These are phyloP conservation scores for Mangifera indica DNA, from an alignment of 345 rosid species.

Conservation along the genomic window DNA sequence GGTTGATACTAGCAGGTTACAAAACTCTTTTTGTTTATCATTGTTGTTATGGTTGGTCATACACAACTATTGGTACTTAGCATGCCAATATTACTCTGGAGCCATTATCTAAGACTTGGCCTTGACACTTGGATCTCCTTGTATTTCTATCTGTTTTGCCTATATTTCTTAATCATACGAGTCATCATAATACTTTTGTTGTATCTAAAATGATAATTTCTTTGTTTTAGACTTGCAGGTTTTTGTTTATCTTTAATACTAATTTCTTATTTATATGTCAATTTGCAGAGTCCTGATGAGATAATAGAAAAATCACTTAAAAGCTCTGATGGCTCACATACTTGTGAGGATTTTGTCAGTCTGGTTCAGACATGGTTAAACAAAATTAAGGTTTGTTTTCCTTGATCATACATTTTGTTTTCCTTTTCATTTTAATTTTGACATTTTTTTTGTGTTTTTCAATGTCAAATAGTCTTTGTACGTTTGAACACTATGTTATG, in stretches of 20 bases:
- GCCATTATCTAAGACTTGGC: conserved; percentile 8
- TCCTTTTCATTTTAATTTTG: neutral
- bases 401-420: conserved; percentile 1
- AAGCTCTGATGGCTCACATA: conserved; percentile 63
- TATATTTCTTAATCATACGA: neutral
- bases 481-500: neutral
- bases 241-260: conserved; percentile 2
- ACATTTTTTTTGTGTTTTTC: neutral
- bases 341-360: conserved; percentile 80
- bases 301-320: conserved; percentile 59
- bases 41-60: neutral
- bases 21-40: neutral
- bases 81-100: neutral
- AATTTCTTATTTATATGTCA: conserved; percentile 19
- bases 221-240: conserved; percentile 1
- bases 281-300: conserved; percentile 81
- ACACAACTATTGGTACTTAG: neutral
- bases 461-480: neutral
- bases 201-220: neutral
- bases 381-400: conserved; percentile 67
- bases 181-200: conserved; percentile 3
- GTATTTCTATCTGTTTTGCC: neutral
- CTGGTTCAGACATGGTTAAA: conserved; percentile 73
- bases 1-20: neutral
- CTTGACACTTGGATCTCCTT: conserved; percentile 3